phyloP scores from a whole-genome alignment of 139 green algal genomes.

The Dunaliella primolecta region DNA sequence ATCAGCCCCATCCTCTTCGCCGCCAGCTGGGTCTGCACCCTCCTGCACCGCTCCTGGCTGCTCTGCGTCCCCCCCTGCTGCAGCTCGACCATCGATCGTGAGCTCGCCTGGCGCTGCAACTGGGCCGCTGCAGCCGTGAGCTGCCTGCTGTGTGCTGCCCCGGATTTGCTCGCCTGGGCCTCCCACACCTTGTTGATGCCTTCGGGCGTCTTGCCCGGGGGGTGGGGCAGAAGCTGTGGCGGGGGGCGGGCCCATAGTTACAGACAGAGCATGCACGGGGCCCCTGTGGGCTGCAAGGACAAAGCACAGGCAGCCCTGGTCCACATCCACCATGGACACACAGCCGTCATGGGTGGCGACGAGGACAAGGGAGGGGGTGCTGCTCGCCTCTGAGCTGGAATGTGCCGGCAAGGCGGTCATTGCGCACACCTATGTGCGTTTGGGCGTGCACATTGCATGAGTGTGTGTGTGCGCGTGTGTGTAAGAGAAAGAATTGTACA shows the following conservation, averaged over 20 bases:
- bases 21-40: not conserved
- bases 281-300: slow-evolving; percentile 19
- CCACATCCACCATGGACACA: slow-evolving; percentile 21
- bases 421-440: not conserved
- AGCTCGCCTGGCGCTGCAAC: not conserved
- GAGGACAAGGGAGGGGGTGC: slow-evolving; percentile 7
- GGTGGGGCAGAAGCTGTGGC: too few species aligned
- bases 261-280: slow-evolving; percentile 1
- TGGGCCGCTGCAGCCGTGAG: too few species aligned
- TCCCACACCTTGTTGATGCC: too few species aligned
- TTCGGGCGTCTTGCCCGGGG: too few species aligned
- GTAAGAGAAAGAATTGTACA: not conserved
- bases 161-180: too few species aligned
- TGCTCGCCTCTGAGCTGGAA: too few species aligned
- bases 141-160: too few species aligned
- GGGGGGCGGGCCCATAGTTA: not conserved
- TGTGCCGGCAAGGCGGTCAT: not conserved
- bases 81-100: not conserved
- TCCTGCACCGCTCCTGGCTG: too few species aligned
- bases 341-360: slow-evolving; percentile 14
- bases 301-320: slow-evolving; percentile 3
- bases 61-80: too few species aligned
- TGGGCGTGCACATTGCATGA: not conserved
- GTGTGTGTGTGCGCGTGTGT: not conserved
- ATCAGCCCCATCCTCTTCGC: not conserved